phyloP scores from a whole-genome alignment of 2,329 filamentous ascomycete species.

The Clonostachys chloroleuca region DNA sequence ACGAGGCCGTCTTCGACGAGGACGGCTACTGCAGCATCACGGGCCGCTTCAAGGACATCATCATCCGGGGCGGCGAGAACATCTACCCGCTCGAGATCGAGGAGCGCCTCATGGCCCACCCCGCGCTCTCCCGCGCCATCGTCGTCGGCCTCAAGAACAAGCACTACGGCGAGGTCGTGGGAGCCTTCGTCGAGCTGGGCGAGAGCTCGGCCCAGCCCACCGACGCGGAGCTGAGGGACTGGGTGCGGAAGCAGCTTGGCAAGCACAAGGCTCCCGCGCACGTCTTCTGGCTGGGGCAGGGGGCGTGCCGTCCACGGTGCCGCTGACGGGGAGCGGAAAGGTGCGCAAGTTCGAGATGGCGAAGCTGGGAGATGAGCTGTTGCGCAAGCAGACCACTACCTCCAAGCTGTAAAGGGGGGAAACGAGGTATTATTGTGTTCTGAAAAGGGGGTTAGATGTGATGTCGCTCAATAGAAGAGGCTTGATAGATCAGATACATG shows the following conservation, averaged over 20 bases:
- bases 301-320: slow-evolving; percentile 49
- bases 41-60: slow-evolving; percentile 75
- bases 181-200: slow-evolving; percentile 51
- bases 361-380: slow-evolving; percentile 46
- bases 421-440: neutral
- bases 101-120: slow-evolving; percentile 63
- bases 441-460: neutral
- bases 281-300: slow-evolving; percentile 71
- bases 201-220: slow-evolving; percentile 31
- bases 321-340: slow-evolving; percentile 69
- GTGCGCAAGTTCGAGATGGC: slow-evolving; percentile 65
- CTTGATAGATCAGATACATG: too few relatives aligned
- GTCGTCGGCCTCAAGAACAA: slow-evolving; percentile 66
- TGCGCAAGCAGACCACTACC: slow-evolving; percentile 40
- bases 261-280: slow-evolving; percentile 67
- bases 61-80: slow-evolving; percentile 73
- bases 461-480: neutral
- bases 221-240: slow-evolving; percentile 53
- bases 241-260: slow-evolving; percentile 58
- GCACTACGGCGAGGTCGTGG: slow-evolving; percentile 72
- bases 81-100: slow-evolving; percentile 73
- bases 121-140: slow-evolving; percentile 56
- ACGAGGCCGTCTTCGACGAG: slow-evolving; percentile 65
- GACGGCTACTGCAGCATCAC: slow-evolving; percentile 70
- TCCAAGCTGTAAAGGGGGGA: slow-evolving; percentile 34